These are phyloP conservation scores for Coniochaeta hoffmannii DNA, from an alignment of 2,329 filamentous ascomycete species.

Conservation along the genomic window DNA sequence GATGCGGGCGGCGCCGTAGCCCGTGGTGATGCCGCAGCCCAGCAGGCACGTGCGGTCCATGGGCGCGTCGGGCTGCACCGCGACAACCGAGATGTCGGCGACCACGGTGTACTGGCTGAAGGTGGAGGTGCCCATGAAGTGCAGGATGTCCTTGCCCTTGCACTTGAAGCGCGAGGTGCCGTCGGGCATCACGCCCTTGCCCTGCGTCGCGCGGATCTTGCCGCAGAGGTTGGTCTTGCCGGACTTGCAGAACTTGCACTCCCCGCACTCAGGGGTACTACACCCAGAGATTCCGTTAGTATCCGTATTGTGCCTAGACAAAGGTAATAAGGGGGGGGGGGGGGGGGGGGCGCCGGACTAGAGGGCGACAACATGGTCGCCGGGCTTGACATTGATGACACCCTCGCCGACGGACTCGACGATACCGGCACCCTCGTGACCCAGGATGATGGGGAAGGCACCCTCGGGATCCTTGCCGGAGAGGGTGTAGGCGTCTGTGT, in stretches of 20 bases:
- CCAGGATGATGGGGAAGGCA: constrained; percentile 81
- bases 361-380: constrained; percentile 84
- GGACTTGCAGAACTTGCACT: constrained; percentile 99
- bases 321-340: constrained; percentile 3
- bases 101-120: constrained; percentile 99
- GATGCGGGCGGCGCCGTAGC: constrained; percentile 90
- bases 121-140: constrained; percentile 99
- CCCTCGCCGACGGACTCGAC: constrained; percentile 93
- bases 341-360: constrained; percentile 50
- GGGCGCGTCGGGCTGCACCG: constrained; percentile 80
- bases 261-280: constrained; percentile 91
- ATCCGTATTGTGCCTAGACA: constrained; percentile 8
- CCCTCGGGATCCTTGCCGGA: constrained; percentile 97
- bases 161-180: constrained; percentile 90
- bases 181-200: constrained; percentile 93
- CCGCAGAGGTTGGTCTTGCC: constrained; percentile 99
- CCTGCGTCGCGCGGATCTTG: constrained; percentile 96
- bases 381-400: constrained; percentile 87
- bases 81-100: constrained; percentile 95
- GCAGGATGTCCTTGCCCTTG: constrained; percentile 89
- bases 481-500: constrained; percentile 94
- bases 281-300: neutral
- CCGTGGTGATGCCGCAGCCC: constrained; percentile 96
- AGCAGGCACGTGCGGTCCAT: constrained; percentile 96
- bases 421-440: constrained; percentile 85